Conservation (phyloP, 2,329 filamentous ascomycete species). For the Botrytis tulipae region DNA sequence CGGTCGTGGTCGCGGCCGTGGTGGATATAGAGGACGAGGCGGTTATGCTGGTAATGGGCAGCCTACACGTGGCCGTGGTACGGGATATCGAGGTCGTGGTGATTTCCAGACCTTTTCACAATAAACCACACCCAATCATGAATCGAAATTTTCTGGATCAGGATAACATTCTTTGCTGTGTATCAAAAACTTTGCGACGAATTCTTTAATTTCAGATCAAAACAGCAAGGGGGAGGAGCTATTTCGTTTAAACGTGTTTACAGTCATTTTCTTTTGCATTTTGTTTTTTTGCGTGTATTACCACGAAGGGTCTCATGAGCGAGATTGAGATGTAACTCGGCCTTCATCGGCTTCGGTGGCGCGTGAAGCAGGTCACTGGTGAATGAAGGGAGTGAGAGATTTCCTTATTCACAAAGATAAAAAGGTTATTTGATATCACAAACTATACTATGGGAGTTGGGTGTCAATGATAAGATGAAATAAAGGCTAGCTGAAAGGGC, state of each 20-base stretch:
- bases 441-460: slow-evolving; percentile 8
- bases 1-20: slow-evolving; percentile 65
- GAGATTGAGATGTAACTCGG: slow-evolving; percentile 23
- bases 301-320: slow-evolving; percentile 27
- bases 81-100: slow-evolving; percentile 35
- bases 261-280: slow-evolving; percentile 26
- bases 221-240: slow-evolving; percentile 21
- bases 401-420: slow-evolving; percentile 1
- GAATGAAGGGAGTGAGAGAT: neutral
- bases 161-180: slow-evolving; percentile 29
- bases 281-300: slow-evolving; percentile 33
- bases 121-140: slow-evolving; percentile 22
- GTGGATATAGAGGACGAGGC: slow-evolving; percentile 39
- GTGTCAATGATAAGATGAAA: slow-evolving; percentile 4
- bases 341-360: slow-evolving; percentile 22
- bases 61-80: slow-evolving; percentile 34
- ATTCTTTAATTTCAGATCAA: slow-evolving; percentile 27
- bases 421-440: slow-evolving; percentile 3
- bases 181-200: slow-evolving; percentile 34
- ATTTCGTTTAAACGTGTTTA: slow-evolving; percentile 25
- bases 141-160: slow-evolving; percentile 23
- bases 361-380: neutral
- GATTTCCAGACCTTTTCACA: slow-evolving; percentile 31
- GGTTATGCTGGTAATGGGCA: slow-evolving; percentile 31
- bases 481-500: slow-evolving; percentile 10